These are phyloP conservation scores for Blastocystis sp. DNA, from an alignment of 352 stramenopile species.

Conservation along the genomic window DNA sequence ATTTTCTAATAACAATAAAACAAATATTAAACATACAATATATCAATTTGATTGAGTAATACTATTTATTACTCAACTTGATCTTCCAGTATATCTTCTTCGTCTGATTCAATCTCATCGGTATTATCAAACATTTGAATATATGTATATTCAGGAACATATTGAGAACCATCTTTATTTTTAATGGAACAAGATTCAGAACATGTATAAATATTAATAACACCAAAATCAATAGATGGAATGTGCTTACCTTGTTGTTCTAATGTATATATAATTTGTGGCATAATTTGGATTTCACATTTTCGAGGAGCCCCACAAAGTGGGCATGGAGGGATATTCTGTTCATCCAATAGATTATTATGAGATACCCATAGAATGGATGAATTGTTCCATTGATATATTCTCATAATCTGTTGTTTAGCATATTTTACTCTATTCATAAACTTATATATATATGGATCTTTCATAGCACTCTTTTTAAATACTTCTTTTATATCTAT, in stretches of 20 bases:
- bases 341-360: not conserved
- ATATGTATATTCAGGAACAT: too few relatives aligned
- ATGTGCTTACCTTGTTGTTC: not conserved
- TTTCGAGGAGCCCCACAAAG: slow-evolving; percentile 7
- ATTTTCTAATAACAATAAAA: too few relatives aligned
- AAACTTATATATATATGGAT: slow-evolving; percentile 31
- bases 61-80: too few relatives aligned
- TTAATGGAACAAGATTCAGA: slow-evolving; percentile 17
- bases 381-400: slow-evolving; percentile 25
- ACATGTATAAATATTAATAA: slow-evolving; percentile 25
- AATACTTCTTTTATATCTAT: slow-evolving; percentile 15
- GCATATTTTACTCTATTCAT: slow-evolving; percentile 30
- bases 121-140: too few relatives aligned
- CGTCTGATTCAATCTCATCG: too few relatives aligned
- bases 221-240: slow-evolving; percentile 31
- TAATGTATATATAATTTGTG: slow-evolving; percentile 31
- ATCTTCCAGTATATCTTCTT: too few relatives aligned
- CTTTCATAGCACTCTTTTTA: slow-evolving; percentile 6
- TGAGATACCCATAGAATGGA: slow-evolving; percentile 23
- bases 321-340: slow-evolving; percentile 2
- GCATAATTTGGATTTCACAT: slow-evolving; percentile 36
- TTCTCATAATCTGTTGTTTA: slow-evolving; percentile 10
- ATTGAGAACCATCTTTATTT: too few relatives aligned
- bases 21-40: too few relatives aligned
- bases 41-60: too few relatives aligned